Base-by-base conservation (phyloP, 2,329 filamentous ascomycete genomes). In the Arthrinium puccinioides region DNA sequence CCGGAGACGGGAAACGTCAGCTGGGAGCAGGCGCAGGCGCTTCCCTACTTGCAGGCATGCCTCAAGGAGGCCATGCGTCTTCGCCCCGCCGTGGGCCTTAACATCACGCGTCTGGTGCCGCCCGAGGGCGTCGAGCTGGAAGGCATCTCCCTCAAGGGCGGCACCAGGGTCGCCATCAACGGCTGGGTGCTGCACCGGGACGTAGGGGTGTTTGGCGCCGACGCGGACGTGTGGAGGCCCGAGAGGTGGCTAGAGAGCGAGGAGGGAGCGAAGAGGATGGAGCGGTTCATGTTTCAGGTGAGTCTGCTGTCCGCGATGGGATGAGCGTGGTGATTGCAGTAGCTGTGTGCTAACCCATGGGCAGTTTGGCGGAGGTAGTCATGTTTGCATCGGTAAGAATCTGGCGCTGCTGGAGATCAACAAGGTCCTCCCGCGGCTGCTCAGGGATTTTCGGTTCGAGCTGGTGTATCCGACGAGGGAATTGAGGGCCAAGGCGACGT, bases 361-460 rank as follows among this genome's bases (percentile, higher is more conserved):
- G 23, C 26, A 69, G 65, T 77, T 77, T 44, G 72, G 73, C 16
- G 72, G 66, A 9, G 73, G 73, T 19, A 63, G 63, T 8, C 69
- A 75, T 32, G 53, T 75, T 4, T 77, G 73, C 49, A 74, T 76
- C 41, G 73, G 72, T 15, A 63, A 69, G 5, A 72, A 76, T 49
- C 50, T 77, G 21, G 72, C 70, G 1, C 55, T 75, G 27, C 55
- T 76, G 20, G 73, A 77, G 54, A 74, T 76, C 47, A 74, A 76
- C 57, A 80, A 79, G 60, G 63, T 78, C 24, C 55, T 75, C 24
- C 72, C 72, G 5, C 66, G 71, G 24, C 56, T 79, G 19, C 54
- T 75, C 43, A 54, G 70, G n/a, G 67, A 74, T 42, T 78, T 69
- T 47, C 58, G 70, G 30, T 69, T 78, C 43, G 59, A 70, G 50